These are phyloP conservation scores for Verticillium klebahnii DNA, from an alignment of 2,329 filamentous ascomycete species.

Conservation along the genomic window DNA sequence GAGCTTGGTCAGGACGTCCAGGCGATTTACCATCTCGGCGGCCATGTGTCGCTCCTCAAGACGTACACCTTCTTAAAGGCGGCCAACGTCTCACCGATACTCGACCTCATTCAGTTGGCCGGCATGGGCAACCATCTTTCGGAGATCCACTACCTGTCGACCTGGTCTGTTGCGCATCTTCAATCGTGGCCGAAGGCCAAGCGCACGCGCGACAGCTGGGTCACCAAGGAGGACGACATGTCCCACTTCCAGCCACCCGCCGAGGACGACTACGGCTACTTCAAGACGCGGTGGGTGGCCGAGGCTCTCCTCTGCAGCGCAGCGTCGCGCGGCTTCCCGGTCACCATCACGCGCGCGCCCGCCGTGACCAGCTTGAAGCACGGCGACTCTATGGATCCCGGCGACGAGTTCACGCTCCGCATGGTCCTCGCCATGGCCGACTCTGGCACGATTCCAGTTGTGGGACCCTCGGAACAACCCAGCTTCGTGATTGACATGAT, in stretches of 20 bases:
- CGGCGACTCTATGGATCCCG: conserved; percentile 9
- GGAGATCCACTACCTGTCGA: conserved; percentile 19
- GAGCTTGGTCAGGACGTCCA: conserved; percentile 16
- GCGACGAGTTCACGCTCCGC: conserved; percentile 18
- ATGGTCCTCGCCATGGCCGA: conserved; percentile 18
- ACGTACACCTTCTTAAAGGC: conserved; percentile 16
- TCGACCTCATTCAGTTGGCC: conserved; percentile 19
- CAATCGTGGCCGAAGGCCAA: conserved; percentile 17
- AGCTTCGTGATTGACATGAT: conserved; percentile 18
- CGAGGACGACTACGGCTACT: conserved; percentile 19
- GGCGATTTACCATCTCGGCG: conserved; percentile 20
- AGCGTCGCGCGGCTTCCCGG: conserved; percentile 17
- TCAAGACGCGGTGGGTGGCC: conserved; percentile 21
- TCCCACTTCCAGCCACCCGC: conserved; percentile 17
- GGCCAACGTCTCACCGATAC: conserved; percentile 16
- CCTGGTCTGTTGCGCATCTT: conserved; percentile 20
- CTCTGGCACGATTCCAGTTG: conserved; percentile 16
- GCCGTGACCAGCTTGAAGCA: conserved; percentile 6
- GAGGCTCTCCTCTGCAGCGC: conserved; percentile 19
- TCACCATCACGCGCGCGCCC: conserved; percentile 13
- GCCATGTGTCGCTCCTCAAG: conserved; percentile 20
- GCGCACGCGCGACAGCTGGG: conserved; percentile 11
- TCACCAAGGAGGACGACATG: conserved; percentile 15
- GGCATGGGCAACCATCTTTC: conserved; percentile 14
- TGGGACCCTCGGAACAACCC: conserved; percentile 14